Evolutionary conservation across 306 rosid species (phyloP).

Genomic region (Begonia peltatifolia): DNA sequence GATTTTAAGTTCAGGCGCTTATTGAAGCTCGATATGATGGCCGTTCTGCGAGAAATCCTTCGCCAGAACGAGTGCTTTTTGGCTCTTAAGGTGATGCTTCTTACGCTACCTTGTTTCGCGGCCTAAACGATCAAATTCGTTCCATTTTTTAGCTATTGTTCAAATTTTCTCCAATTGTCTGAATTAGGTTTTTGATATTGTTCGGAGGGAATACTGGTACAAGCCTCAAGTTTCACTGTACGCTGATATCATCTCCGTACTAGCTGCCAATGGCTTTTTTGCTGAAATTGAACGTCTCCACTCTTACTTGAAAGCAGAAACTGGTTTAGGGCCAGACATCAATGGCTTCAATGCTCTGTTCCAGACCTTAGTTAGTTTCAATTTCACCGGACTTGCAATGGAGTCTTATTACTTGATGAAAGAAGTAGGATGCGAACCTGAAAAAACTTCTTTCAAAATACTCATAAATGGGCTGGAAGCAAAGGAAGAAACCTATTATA

Average conservation of each 20-base stretch:
- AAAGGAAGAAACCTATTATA: constrained; percentile 14
- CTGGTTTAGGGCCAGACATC: constrained; percentile 17
- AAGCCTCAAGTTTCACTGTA: constrained; percentile 30
- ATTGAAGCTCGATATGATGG: constrained; percentile 39
- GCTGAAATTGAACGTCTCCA: constrained; percentile 19
- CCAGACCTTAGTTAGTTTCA: constrained; percentile 13
- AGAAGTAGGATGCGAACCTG: constrained; percentile 28
- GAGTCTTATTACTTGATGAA: constrained; percentile 33
- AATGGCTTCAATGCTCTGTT: constrained; percentile 31
- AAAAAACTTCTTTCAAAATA: constrained; percentile 24
- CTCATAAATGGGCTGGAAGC: constrained; percentile 27
- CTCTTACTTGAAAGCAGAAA: constrained; percentile 22
- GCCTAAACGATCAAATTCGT: neutral
- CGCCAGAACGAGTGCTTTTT: constrained; percentile 36
- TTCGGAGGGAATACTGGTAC: constrained; percentile 30
- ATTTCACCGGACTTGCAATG: constrained; percentile 15
- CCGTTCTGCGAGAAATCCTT: constrained; percentile 36
- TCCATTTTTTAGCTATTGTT: neutral
- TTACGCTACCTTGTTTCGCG: neutral
- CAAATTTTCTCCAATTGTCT: neutral
- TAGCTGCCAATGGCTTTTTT: constrained; percentile 25
- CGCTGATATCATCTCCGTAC: constrained; percentile 23
- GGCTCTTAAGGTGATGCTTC: constrained; percentile 32
- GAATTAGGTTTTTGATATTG: constrained; percentile 28
- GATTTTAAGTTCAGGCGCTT: constrained; percentile 25